Evolutionary conservation across 2,329 filamentous ascomycete species (phyloP).

Genomic region (Hypoxylon sp.): DNA sequence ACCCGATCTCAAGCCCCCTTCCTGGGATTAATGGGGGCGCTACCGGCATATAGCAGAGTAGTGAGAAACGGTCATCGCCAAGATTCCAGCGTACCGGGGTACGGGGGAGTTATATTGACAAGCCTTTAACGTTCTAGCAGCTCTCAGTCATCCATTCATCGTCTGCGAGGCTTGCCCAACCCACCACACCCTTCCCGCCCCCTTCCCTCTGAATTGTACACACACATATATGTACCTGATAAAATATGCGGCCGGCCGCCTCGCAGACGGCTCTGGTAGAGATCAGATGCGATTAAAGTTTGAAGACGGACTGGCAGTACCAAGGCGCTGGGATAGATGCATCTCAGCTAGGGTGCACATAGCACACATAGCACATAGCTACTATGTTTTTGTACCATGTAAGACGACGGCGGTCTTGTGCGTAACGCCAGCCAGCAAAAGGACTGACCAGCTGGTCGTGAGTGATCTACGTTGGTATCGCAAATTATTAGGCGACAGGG

Average conservation of each 20-base stretch:
- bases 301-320: slow-evolving; percentile 7
- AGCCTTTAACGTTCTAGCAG: slow-evolving; percentile 9
- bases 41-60: slow-evolving; percentile 3
- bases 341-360: slow-evolving; percentile 4
- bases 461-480: slow-evolving; percentile 11
- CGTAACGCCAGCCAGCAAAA: slow-evolving; percentile 9
- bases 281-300: slow-evolving; percentile 15
- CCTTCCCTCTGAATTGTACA: too few relatives aligned
- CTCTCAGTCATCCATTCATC: background rate
- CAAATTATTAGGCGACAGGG: slow-evolving; percentile 17
- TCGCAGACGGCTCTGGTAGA: slow-evolving; percentile 28
- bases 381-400: slow-evolving; percentile 5
- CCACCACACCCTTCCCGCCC: too few relatives aligned
- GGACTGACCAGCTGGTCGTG: background rate
- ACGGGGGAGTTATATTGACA: slow-evolving; percentile 1
- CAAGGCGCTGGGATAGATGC: slow-evolving; percentile 21
- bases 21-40: slow-evolving; percentile 10
- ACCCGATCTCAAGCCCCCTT: slow-evolving; percentile 1
- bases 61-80: slow-evolving; percentile 26
- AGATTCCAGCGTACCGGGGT: slow-evolving; percentile 5
- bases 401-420: background rate
- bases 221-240: slow-evolving; percentile 5
- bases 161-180: background rate
- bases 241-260: slow-evolving; percentile 28
- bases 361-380: background rate